A percentile compares a stretch with the other conserved stretches of the same genome.
These are phyloP conservation scores for Neurospora pannonica DNA, from an alignment of 495 filamentous ascomycete species.

Conservation along the genomic window DNA sequence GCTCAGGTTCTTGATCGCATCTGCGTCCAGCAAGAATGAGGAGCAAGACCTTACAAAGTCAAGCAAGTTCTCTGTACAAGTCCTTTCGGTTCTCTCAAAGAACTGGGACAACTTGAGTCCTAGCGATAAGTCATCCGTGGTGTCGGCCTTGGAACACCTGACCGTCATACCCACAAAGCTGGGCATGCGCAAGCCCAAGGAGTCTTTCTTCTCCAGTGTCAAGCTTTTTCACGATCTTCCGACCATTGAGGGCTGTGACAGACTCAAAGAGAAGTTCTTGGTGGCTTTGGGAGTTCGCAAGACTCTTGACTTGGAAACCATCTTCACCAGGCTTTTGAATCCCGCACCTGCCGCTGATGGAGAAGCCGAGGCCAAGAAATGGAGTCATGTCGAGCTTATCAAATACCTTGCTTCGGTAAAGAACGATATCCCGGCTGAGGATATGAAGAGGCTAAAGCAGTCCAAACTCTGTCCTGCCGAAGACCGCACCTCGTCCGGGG, in stretches of 20 bases:
- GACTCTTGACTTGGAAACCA: constrained; percentile 85
- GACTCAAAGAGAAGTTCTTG: constrained; percentile 84
- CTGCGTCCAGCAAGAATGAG: constrained; percentile 32
- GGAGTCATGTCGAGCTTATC: constrained; percentile 91
- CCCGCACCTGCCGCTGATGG: constrained; percentile 31
- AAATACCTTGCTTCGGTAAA: constrained; percentile 84
- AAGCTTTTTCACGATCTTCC: constrained; percentile 92
- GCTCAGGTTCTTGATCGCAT: constrained; percentile 67
- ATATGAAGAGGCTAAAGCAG: constrained; percentile 67
- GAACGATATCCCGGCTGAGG: constrained; percentile 77
- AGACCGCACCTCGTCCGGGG: constrained; percentile 19
- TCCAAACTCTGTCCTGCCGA: constrained; percentile 80
- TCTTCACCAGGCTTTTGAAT: constrained; percentile 76
- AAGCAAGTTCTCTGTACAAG: constrained; percentile 63
- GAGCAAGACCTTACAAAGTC: constrained; percentile 53
- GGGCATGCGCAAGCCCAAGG: constrained; percentile 78
- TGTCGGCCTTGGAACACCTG: constrained; percentile 49
- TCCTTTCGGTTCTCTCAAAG: constrained; percentile 76
- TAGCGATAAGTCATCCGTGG: constrained; percentile 54
- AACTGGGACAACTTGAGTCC: constrained; percentile 70
- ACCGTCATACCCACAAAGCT: constrained; percentile 83
- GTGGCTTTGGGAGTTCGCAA: constrained; percentile 69
- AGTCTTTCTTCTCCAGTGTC: constrained; percentile 88
- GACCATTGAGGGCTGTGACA: constrained; percentile 58
- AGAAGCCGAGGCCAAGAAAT: constrained; percentile 47